Evolutionary conservation across 2,329 filamentous ascomycete species (phyloP).

Genomic region (Sporothrix schenckii): DNA sequence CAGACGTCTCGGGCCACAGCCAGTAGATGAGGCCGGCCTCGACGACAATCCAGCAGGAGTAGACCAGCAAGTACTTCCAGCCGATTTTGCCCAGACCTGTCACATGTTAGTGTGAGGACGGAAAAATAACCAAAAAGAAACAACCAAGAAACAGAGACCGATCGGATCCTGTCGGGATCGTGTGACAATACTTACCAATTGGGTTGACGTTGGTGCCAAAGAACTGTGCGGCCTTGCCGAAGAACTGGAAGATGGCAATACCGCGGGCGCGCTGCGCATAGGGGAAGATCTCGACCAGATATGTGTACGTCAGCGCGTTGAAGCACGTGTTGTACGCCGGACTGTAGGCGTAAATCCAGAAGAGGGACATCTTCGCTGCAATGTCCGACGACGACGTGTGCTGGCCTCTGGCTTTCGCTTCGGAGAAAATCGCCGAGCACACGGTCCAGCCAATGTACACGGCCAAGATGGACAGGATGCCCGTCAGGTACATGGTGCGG

Average conservation of each 20-base stretch:
- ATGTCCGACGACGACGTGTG: conserved; percentile 37
- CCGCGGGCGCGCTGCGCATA: conserved; percentile 42
- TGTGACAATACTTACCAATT: conserved; percentile 34
- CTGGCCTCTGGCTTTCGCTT: conserved; percentile 18
- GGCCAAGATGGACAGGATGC: conserved; percentile 53
- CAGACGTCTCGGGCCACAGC: conserved; percentile 41
- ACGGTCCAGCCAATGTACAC: conserved; percentile 54
- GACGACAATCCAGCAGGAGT: conserved; percentile 42
- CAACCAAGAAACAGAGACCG: not conserved
- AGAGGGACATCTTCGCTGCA: conserved; percentile 49
- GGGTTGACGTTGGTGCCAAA: conserved; percentile 39
- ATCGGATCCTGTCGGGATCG: too few relatives aligned
- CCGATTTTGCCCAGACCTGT: conserved; percentile 5
- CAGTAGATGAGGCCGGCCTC: conserved; percentile 44
- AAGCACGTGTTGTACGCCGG: conserved; percentile 67
- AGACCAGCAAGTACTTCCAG: conserved; percentile 39
- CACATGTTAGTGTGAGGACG: not conserved
- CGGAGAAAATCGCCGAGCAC: conserved; percentile 46
- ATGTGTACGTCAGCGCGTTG: conserved; percentile 65
- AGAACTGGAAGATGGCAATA: conserved; percentile 43
- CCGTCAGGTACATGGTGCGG: conserved; percentile 56
- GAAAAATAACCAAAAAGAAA: not conserved
- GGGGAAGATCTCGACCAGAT: conserved; percentile 43
- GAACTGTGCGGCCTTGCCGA: conserved; percentile 21
- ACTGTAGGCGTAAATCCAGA: conserved; percentile 60